These are phyloP conservation scores for Mallotus japonicus DNA, from an alignment of 441 rosid genomes.

Conservation along the genomic window DNA sequence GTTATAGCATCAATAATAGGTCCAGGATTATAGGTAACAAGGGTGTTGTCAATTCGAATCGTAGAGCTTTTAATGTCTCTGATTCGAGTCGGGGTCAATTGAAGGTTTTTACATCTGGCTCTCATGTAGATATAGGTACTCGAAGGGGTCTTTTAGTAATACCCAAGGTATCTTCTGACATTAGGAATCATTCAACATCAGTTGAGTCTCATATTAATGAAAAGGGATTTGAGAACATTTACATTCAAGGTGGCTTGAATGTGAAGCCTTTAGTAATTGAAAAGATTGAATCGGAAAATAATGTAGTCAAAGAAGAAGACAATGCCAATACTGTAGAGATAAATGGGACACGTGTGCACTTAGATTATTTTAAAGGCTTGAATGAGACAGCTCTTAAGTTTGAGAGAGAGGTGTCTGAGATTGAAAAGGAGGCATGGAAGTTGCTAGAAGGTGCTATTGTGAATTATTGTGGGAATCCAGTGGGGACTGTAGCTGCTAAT, in stretches of 20 bases:
- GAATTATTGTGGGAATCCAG: constrained; percentile 69
- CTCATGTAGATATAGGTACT: constrained; percentile 30
- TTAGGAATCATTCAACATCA: constrained; percentile 73
- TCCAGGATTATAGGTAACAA: constrained; percentile 34
- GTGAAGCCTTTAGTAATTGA: constrained; percentile 62
- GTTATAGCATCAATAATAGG: constrained; percentile 21
- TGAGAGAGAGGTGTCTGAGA: constrained; percentile 50
- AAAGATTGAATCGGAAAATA: constrained; percentile 38
- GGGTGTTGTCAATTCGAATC: constrained; percentile 35
- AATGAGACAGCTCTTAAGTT: constrained; percentile 40
- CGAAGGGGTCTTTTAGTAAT: constrained; percentile 71
- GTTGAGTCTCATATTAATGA: constrained; percentile 56
- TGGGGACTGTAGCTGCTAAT: constrained; percentile 84
- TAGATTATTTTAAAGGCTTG: constrained; percentile 43
- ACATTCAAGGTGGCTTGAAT: constrained; percentile 59
- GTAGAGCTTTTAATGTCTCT: constrained; percentile 56
- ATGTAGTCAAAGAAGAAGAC: constrained; percentile 38
- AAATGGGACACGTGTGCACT: constrained; percentile 35
- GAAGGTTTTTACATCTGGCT: constrained; percentile 31
- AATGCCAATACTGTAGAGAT: constrained; percentile 30
- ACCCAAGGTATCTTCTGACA: constrained; percentile 69
- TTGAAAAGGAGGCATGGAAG: constrained; percentile 81
- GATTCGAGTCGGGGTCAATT: constrained; percentile 48
- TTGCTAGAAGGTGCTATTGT: constrained; percentile 65
- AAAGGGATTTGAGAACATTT: constrained; percentile 68